Base-by-base conservation (phyloP, 768 basidiomycete species). In the Mrakia frigida region DNA sequence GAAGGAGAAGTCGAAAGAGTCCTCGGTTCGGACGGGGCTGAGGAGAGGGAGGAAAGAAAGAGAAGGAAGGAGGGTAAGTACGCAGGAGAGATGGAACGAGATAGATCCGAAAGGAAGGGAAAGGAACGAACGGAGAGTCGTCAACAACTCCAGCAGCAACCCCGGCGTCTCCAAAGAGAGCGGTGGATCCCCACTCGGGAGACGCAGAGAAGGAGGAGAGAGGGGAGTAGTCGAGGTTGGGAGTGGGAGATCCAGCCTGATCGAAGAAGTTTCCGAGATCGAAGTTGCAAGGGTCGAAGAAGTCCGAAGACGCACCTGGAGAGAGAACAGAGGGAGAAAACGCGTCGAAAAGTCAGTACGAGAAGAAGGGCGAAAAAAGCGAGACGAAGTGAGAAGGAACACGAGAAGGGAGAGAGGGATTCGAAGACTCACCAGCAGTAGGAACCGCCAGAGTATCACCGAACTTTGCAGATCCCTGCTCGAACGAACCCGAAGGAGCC, bases 211-310 rank as follows among this genome's bases (percentile, higher is more conserved):
- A 77, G 31, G 70, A 68, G 13, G 70, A 65, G 18, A 77, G 71
- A 31, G 76, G 76, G 3, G 76, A 77, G 76, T 73, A 59, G 60
- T 76, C 70, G 61, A 77, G 76, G 71, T 77, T 68, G 37, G 76
- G 76, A 23, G 76, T 77, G 16, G 71, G 76, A 63, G 46, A 50
- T 50, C 46, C 46, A 50, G 46, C 16, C 18, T 77, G 63, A 35
- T 73, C 37, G 33, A 73, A 72, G 52, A 73, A 60, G 63, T 46
- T 28, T 33, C 18, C 59, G 46, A 77, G 46, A n/a, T 61, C 43
- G 76, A 53, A 59, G 6, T 71, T 21, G 37, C 35, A 31, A 23
- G 53, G 71, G 50, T 39, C 53, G 69, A 67, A 74, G 63, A 74
- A 60, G 63, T 63, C 61, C 31, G 59, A 35, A 35, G 71, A 11